These are phyloP conservation scores for Starmera dryadoides DNA, from an alignment of 805 yeast species.

Conservation along the genomic window DNA sequence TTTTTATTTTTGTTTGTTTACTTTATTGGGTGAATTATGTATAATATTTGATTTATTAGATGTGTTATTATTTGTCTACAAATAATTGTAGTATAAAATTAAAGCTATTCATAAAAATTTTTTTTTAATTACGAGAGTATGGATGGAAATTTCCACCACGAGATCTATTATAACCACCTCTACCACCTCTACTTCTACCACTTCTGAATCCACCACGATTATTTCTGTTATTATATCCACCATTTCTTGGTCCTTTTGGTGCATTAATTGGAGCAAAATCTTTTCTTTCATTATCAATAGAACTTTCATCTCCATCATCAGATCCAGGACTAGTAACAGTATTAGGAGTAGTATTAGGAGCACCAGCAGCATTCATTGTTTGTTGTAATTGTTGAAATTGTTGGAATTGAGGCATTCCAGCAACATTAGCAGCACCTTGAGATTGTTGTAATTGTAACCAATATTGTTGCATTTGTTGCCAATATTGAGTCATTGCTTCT, in stretches of 20 bases:
- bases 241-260: constrained; percentile 48
- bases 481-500: constrained; percentile 57
- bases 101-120: no score
- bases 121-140: constrained; percentile 15
- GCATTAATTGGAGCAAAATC: constrained; percentile 26
- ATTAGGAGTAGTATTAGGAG: constrained; percentile 17
- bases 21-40: neutral
- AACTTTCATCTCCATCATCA: constrained; percentile 7
- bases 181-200: constrained; percentile 13
- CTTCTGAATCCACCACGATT: constrained; percentile 8
- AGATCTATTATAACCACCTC: constrained; percentile 11
- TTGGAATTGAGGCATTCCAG: constrained; percentile 9
- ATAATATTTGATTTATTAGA: no score
- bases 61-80: no score
- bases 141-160: constrained; percentile 34
- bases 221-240: constrained; percentile 14
- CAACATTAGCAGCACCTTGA: constrained; percentile 18
- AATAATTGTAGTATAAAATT: no score
- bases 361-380: constrained; percentile 3
- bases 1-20: no score
- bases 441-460: constrained; percentile 51
- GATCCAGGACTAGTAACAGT: constrained; percentile 20
- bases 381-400: constrained; percentile 23
- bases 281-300: constrained; percentile 18
- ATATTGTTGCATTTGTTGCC: constrained; percentile 54